Percentiles rank a stretch among this genome's conserved stretches.
Conservation (phyloP, 73 alveolate species). For the Paramecium sexaurelia region DNA sequence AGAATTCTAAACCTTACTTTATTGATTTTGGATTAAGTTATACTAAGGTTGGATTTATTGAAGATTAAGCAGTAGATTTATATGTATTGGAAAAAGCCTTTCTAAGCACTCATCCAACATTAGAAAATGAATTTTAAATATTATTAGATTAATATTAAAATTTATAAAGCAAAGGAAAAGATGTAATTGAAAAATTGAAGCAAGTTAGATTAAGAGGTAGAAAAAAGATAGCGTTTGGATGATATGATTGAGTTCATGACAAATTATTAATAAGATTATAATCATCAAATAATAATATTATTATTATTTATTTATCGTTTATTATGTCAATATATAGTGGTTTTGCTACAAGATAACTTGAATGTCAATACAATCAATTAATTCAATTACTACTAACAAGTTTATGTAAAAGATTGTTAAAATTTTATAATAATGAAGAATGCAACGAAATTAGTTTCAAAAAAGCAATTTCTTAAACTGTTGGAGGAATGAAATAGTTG, state of each 20-base stretch:
- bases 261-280: not conserved
- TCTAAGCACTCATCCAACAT: conserved; percentile 89
- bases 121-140: conserved; percentile 79
- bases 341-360: not conserved
- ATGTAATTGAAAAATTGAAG: conserved; percentile 66
- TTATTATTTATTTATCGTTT: not conserved
- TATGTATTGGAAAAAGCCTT: conserved; percentile 94
- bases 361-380: not conserved
- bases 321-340: not conserved
- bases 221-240: conserved; percentile 84
- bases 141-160: conserved; percentile 62
- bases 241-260: not conserved
- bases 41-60: conserved; percentile 72
- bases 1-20: conserved; percentile 78
- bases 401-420: conserved; percentile 15
- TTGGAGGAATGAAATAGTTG: not conserved
- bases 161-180: conserved; percentile 66
- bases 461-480: not conserved
- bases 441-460: conserved; percentile 17
- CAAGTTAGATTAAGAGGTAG: conserved; percentile 84
- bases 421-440: conserved; percentile 46
- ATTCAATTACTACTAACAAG: not conserved
- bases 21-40: conserved; percentile 94
- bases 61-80: conserved; percentile 96
- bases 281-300: too few species aligned